phyloP scores from a whole-genome alignment of 257 asterid genomes.

The Salvia splendens region DNA sequence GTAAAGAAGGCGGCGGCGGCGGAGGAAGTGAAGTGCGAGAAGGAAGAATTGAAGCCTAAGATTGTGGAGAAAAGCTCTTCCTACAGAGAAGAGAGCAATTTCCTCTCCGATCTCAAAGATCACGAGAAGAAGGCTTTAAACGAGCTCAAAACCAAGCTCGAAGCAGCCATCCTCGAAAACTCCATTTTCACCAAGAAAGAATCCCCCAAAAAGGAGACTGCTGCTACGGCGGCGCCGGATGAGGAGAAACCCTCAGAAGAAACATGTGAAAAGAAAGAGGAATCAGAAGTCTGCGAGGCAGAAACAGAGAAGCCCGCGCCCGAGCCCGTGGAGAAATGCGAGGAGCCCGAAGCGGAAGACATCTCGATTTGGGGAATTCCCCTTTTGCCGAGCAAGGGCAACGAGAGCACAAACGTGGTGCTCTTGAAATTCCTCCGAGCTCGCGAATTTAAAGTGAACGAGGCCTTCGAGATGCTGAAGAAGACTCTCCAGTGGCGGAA shows the following conservation, averaged over 20 bases:
- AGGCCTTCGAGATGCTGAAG: slow-evolving; percentile 65
- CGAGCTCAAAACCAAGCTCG: slow-evolving; percentile 63
- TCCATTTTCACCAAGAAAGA: slow-evolving; percentile 42
- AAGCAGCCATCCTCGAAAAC: slow-evolving; percentile 65
- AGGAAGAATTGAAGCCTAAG: slow-evolving; percentile 40
- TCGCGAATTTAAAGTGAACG: slow-evolving; percentile 67
- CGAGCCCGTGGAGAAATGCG: slow-evolving; percentile 18
- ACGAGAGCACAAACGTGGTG: slow-evolving; percentile 59
- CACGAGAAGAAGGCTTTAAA: slow-evolving; percentile 62
- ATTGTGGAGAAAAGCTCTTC: slow-evolving; percentile 64
- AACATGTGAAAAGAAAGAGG: slow-evolving; percentile 20
- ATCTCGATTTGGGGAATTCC: slow-evolving; percentile 79
- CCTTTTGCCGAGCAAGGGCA: slow-evolving; percentile 58
- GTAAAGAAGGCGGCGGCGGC: slow-evolving; percentile 36
- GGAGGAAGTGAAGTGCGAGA: slow-evolving; percentile 42
- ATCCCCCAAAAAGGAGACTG: not conserved
- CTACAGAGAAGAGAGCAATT: slow-evolving; percentile 79
- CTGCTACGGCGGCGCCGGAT: slow-evolving; percentile 1
- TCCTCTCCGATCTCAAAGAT: slow-evolving; percentile 65
- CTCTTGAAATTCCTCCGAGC: slow-evolving; percentile 75
- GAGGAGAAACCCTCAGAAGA: slow-evolving; percentile 22
- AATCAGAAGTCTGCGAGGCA: slow-evolving; percentile 25
- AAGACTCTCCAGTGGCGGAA: slow-evolving; percentile 78
- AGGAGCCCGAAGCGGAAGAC: slow-evolving; percentile 29
- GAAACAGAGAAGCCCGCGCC: slow-evolving; percentile 29